Evolutionary conservation across 192 early-diverging fungal species (phyloP).

Genomic region (Entomortierella chlamydospora): DNA sequence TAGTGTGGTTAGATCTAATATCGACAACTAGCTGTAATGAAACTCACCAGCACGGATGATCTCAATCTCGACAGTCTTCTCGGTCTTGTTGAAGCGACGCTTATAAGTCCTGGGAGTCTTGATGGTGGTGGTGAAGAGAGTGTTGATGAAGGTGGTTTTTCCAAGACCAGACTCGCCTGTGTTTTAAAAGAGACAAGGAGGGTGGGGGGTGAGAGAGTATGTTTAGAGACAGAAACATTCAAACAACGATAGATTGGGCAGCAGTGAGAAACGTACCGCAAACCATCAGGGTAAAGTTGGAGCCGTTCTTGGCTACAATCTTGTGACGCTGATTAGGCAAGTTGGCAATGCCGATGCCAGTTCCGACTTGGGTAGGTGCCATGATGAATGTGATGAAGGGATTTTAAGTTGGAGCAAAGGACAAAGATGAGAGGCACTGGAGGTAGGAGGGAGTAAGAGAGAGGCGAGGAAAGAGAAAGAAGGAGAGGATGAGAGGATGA

Average conservation of each 20-base stretch:
- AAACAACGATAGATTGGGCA: too few species aligned
- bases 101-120: slow-evolving; percentile 88
- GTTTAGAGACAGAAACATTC: too few species aligned
- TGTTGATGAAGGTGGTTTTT: slow-evolving; percentile 99
- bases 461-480: not conserved
- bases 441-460: not conserved
- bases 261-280: slow-evolving; percentile 72
- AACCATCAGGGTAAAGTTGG: slow-evolving; percentile 97
- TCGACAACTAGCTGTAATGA: not conserved
- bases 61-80: slow-evolving; percentile 97
- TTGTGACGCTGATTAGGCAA: slow-evolving; percentile 98
- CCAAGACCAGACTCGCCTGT: slow-evolving; percentile 96
- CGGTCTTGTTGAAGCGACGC: slow-evolving; percentile 88
- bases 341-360: slow-evolving; percentile 95
- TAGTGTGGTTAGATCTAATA: too few species aligned
- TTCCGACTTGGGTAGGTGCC: slow-evolving; percentile 57
- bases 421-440: not conserved
- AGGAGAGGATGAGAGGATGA: not conserved
- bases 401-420: not conserved
- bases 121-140: slow-evolving; percentile 94
- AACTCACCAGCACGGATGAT: slow-evolving; percentile 92
- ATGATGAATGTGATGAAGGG: slow-evolving; percentile 17
- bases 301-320: slow-evolving; percentile 97
- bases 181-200: not conserved
- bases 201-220: too few species aligned